Conservation (phyloP, 345 rosid species). For the Citrus sp. region DNA sequence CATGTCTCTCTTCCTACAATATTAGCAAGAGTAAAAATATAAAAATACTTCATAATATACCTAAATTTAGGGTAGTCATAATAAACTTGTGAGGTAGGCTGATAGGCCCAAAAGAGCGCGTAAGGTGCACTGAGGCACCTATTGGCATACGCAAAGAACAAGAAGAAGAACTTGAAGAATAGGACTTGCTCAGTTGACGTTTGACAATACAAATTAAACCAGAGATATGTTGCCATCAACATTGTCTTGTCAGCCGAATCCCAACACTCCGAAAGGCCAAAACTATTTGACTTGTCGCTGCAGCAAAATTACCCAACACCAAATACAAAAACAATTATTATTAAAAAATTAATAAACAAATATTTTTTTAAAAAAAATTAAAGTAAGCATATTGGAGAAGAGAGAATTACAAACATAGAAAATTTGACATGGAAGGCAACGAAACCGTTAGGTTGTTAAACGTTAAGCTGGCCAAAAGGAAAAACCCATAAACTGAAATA, state of each 20-base stretch:
- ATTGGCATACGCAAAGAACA: neutral
- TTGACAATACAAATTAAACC: slow-evolving; percentile 11
- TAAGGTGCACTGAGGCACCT: neutral
- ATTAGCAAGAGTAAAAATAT: too few species aligned
- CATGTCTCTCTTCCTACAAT: too few species aligned
- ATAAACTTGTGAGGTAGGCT: too few species aligned
- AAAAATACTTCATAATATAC: too few species aligned
- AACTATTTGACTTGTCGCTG: neutral
- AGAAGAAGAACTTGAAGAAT: neutral
- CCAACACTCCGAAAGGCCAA: neutral
- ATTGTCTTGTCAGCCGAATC: slow-evolving; percentile 34
- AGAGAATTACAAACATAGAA: too few species aligned
- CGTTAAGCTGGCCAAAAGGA: neutral
- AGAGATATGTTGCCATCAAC: slow-evolving; percentile 26
- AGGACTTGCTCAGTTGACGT: neutral
- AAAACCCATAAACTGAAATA: neutral
- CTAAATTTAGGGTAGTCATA: too few species aligned
- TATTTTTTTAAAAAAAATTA: too few species aligned
- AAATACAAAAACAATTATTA: neutral
- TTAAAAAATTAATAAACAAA: neutral
- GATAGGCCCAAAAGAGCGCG: neutral
- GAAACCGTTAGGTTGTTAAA: slow-evolving; percentile 26
- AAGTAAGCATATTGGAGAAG: too few species aligned
- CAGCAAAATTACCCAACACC: neutral
- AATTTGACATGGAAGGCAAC: slow-evolving; percentile 9